Evolutionary conservation across 495 filamentous ascomycete genomes (phyloP).

Genomic region (Recurvomyces mirabilis): DNA sequence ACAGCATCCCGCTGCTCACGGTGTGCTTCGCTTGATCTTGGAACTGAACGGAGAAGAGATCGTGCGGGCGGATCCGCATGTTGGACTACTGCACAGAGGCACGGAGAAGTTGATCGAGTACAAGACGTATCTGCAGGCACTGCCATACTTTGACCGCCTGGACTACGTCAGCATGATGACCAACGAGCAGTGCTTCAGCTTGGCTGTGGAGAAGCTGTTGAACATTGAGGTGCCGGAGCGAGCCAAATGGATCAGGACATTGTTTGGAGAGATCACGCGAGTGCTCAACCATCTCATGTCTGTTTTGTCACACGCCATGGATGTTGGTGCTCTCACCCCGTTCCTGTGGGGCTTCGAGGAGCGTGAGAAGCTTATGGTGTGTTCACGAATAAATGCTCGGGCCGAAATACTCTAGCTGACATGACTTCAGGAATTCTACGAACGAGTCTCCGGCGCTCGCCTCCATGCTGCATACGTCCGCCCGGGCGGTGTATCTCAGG

Average conservation of each 20-base stretch:
- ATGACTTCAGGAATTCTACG: conserved; percentile 89
- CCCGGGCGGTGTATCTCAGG: conserved; percentile 91
- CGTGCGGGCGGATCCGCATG: conserved; percentile 89
- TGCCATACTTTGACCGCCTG: conserved; percentile 97
- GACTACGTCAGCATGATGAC: conserved; percentile 99
- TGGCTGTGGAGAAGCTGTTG: conserved; percentile 94
- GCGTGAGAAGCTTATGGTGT: conserved; percentile 94
- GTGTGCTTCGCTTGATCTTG: conserved; percentile 93
- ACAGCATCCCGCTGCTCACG: conserved; percentile 97
- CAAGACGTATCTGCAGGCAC: conserved; percentile 94
- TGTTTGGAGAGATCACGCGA: conserved; percentile 95
- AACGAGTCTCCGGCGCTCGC: conserved; percentile 95
- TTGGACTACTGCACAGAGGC: conserved; percentile 89
- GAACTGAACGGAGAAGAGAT: conserved; percentile 98
- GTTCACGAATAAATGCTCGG: conserved; percentile 24
- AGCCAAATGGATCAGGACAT: conserved; percentile 91
- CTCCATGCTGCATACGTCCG: conserved; percentile 97
- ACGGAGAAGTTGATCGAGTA: conserved; percentile 99
- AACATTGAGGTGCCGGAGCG: conserved; percentile 94
- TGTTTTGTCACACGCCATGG: conserved; percentile 96
- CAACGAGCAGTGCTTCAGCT: conserved; percentile 92
- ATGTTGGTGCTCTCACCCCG: conserved; percentile 94
- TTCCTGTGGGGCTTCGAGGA: conserved; percentile 99
- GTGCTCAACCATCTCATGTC: conserved; percentile 98
- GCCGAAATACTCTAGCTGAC: not conserved